Evolutionary conservation across 78 protist species (phyloP), one percentile per base, ranked within the genome.

Genomic region (Dictyostelium capitatum): DNA sequence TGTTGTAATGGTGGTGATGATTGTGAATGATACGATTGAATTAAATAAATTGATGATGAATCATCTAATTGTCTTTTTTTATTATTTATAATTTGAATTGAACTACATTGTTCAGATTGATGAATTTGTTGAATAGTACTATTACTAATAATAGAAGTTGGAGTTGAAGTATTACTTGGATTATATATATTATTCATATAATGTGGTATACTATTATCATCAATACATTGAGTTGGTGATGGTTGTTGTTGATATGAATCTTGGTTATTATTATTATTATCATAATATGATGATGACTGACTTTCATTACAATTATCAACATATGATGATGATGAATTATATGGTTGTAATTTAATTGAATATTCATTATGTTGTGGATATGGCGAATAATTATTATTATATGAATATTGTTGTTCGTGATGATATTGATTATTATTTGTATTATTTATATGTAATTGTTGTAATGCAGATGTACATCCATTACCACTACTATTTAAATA

Each of bases 41-140:
- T 15, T 19, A 73, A 73, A 43, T 73, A 73, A 30, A 43, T 32
- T 47, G 80, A 30, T 20, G 80, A 37, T 2, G 57, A 6, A 12
- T 67, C 51, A 72, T 37, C 19, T 9, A 32, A 53, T 32, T 43
- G 47, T 72, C 79, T 72, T 72, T 72, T 72, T 72, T 72, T 72
- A 20, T 5, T 20, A 43, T 72, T 72, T 9, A 30, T 56, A 41
- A 17, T 17, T 72, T 72, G 79, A 6, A 32, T 25, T 4, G 12
- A 15, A 17, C 3, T 11, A 11, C 19, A 15, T 15, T 53, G 59
- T 53, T 53, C 25, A 17, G 19, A n/a, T n/a, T n/a, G n/a, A n/a
- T n/a, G n/a, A n/a, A n/a, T n/a, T n/a, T n/a, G 59, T 53, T 53
- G 59, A 53, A 11, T 32, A 11, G 0, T 67, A 32, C 19, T 32